Evolutionary conservation across 495 filamentous ascomycete species (phyloP).

Genomic region (Xylaria scruposa): DNA sequence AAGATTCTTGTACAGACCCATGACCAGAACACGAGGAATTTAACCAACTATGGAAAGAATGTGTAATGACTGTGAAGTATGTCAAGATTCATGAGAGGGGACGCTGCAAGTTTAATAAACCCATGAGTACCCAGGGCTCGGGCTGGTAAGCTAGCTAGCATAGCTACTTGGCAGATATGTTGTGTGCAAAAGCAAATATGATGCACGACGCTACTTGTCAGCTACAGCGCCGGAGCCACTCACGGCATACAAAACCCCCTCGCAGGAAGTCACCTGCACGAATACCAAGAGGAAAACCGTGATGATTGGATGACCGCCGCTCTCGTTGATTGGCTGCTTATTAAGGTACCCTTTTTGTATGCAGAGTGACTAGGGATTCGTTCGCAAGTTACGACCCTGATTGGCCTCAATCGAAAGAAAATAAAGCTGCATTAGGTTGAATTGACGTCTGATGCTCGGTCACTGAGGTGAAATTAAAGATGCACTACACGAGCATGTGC

Average conservation of each 20-base stretch:
- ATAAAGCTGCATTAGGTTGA: background rate
- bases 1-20: slow-evolving; percentile 44
- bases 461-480: background rate
- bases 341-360: background rate
- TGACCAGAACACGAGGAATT: slow-evolving; percentile 23
- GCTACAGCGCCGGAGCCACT: background rate
- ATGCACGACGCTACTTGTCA: background rate
- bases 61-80: background rate
- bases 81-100: background rate
- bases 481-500: background rate
- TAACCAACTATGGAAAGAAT: background rate
- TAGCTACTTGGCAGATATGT: background rate
- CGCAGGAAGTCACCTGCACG: background rate
- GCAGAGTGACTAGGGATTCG: background rate
- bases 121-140: background rate
- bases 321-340: background rate
- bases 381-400: background rate
- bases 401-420: background rate
- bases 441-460: background rate
- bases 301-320: background rate
- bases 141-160: background rate
- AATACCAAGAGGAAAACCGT: background rate
- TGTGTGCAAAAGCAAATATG: background rate
- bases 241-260: background rate
- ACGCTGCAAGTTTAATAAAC: background rate